phyloP scores from a whole-genome alignment of 306 rosid species.

The Lablab purpureus region DNA sequence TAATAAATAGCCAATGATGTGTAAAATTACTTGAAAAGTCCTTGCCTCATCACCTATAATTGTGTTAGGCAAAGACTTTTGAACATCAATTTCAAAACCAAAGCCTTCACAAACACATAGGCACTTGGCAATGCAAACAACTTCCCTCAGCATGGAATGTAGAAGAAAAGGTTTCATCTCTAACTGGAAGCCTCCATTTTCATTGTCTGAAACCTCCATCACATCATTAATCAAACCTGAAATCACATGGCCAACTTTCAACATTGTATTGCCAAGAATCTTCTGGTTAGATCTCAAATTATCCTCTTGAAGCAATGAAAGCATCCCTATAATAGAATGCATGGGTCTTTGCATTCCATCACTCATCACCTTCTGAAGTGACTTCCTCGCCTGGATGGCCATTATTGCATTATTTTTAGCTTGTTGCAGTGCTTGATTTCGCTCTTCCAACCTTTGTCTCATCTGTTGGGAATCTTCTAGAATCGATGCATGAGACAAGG shows the following conservation, averaged over 20 bases:
- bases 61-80: slow-evolving; percentile 66
- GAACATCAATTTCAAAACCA: slow-evolving; percentile 65
- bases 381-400: slow-evolving; percentile 83
- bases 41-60: slow-evolving; percentile 78
- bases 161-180: slow-evolving; percentile 70
- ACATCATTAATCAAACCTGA: slow-evolving; percentile 73
- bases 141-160: slow-evolving; percentile 76
- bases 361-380: slow-evolving; percentile 81
- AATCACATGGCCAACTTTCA: slow-evolving; percentile 69
- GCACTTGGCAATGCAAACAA: slow-evolving; percentile 77
- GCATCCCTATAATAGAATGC: slow-evolving; percentile 77
- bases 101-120: slow-evolving; percentile 68
- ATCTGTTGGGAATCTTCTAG: slow-evolving; percentile 89
- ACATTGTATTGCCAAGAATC: slow-evolving; percentile 69
- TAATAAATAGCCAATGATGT: slow-evolving; percentile 72
- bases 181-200: slow-evolving; percentile 58
- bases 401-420: slow-evolving; percentile 75
- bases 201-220: slow-evolving; percentile 70
- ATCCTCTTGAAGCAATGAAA: slow-evolving; percentile 63
- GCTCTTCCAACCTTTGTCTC: slow-evolving; percentile 78
- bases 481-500: slow-evolving; percentile 79
- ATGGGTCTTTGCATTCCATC: slow-evolving; percentile 80
- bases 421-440: slow-evolving; percentile 72
- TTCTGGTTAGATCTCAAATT: slow-evolving; percentile 59
- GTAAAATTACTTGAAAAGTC: slow-evolving; percentile 78